A percentile compares a stretch with the other conserved stretches of the same genome.
Evolutionary conservation across 2,329 filamentous ascomycete species (phyloP).

Genomic region (Berkeleyomyces rouxiae): DNA sequence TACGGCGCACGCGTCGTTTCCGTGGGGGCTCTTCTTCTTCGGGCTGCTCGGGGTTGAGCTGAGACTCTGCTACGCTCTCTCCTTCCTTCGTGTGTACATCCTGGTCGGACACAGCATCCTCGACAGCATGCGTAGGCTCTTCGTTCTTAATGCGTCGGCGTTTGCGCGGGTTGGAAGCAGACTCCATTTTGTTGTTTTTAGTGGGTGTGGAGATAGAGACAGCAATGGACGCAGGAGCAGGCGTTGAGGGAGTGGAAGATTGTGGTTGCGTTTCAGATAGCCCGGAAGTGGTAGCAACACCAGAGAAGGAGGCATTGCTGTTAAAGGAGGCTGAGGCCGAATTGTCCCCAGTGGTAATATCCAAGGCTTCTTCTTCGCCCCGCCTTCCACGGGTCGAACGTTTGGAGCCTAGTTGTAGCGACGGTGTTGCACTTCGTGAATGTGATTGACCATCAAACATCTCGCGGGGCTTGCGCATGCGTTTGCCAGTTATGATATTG

Average conservation of each 20-base stretch:
- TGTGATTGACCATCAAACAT: slow-evolving; percentile 30
- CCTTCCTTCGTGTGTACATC: background rate
- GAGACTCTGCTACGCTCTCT: slow-evolving; percentile 16
- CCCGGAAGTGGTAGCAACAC: background rate
- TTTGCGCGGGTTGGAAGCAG: slow-evolving; percentile 8
- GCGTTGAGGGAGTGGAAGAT: background rate
- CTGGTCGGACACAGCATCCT: background rate
- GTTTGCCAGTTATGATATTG: slow-evolving; percentile 33
- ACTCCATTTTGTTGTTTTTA: background rate
- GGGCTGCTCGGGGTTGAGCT: slow-evolving; percentile 17
- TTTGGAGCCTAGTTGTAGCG: slow-evolving; percentile 17
- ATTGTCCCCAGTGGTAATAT: slow-evolving; percentile 18
- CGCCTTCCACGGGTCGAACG: slow-evolving; percentile 17
- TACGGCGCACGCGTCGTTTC: slow-evolving; percentile 17
- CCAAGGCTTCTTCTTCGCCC: slow-evolving; percentile 20
- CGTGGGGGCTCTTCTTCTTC: slow-evolving; percentile 22
- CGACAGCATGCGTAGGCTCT: background rate
- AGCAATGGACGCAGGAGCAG: background rate
- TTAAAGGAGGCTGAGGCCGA: slow-evolving; percentile 22
- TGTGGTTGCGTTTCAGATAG: background rate
- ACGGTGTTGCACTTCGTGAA: slow-evolving; percentile 37
- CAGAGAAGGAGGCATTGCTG: slow-evolving; percentile 16
- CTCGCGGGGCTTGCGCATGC: slow-evolving; percentile 35
- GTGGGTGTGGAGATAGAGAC: background rate
- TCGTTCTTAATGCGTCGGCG: slow-evolving; percentile 10